Base-by-base conservation (phyloP, 2,329 filamentous ascomycete genomes). In the Diaporthe longicolla region DNA sequence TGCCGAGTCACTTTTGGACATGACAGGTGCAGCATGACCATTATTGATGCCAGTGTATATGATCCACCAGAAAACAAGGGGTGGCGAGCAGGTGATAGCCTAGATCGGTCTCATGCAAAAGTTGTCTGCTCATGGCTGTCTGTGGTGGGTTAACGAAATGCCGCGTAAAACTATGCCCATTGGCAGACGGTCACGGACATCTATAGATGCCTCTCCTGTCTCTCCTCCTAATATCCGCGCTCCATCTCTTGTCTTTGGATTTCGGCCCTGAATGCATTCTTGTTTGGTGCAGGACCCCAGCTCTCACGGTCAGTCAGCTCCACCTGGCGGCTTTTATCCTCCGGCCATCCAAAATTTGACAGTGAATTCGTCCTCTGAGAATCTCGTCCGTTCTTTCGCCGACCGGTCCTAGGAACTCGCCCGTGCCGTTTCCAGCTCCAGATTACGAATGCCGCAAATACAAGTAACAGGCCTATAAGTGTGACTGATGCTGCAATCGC, bases 261-360 rank as follows among this genome's bases (percentile, higher is more conserved):
- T 77, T 84, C 82, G 72, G 83, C 81, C 54, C 82, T 78, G 73
- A 84, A 84, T n/a, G 83, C 79, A 45, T 84, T 84, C 37, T 73
- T 73, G 52, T 79, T 79, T 24, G 45, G 70, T 32, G 77, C 79
- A 8, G 79, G 79, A 66, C 78, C 79, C 80, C 81, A 82, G 70
- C 79, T 81, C 24, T 79, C 79, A 13, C 80, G 76, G 71, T 81
- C 78, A 35, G 79, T 80, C 26, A 83, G 73, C 77, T 81, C 76
- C 26, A 83, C 79, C 11, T 78, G 78, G 4, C 70, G 75, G 32
- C 75, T 74, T 43, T 78, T 79, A 8, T 75, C 55, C 35, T 71
- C 48, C 11, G 70, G 70, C 70, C 70, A 63, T 3, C 70, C 57
- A 71, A 58, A 63, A 40, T 32, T 63, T 15, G 57, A 55, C 32